Evolutionary conservation across 1,284 basidiomycete species (phyloP), one percentile per base, ranked within the genome.

Genomic region (Trichosporon ovoides): DNA sequence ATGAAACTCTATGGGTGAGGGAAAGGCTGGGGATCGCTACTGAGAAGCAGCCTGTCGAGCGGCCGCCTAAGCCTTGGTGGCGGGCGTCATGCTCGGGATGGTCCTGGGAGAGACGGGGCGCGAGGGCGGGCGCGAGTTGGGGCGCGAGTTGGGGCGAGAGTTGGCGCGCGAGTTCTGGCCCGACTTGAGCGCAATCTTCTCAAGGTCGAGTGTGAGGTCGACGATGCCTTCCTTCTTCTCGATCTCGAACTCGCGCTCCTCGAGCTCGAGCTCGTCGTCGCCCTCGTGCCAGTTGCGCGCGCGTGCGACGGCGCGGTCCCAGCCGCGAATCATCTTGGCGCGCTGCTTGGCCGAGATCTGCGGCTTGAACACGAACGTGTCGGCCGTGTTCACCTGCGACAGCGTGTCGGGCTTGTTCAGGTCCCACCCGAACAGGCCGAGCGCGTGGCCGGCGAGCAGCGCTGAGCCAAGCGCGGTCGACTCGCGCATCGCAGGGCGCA

Each of bases 391-490:
- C 49, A 98, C 94, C 68, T 90, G 84, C 38, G 38, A 77, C n/a
- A 98, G 81, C 22, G 93, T 93, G 74, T 91, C 86, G 0, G 94
- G 93, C 55, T 85, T 83, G 61, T 79, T 82, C 57, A 98, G 77
- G 75, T 98, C 87, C 96, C 95, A 98, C n/a, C 93, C 95, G 68
- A 90, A 95, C 28, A 98, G 80, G 6, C 83, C 81, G 34, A 98
- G 83, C 1, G 95, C 93, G 38, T 89, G 84, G 14, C 89, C 96
- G 14, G 96, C 95, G n/a, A 97, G 84, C 38, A 98, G 80, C 18
- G 96, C 96, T 10, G 92, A 91, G n/a, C 95, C 95, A 38, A 98
- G 81, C 6, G 96, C 95, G 7, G 95, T 98, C 10, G 91, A 93
- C 75, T 98, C 95, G 74, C 94, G 82, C 95, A 98, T 98, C 70